These are phyloP conservation scores for Lojkania enalia DNA, from an alignment of 2,329 filamentous ascomycete species.

Conservation along the genomic window DNA sequence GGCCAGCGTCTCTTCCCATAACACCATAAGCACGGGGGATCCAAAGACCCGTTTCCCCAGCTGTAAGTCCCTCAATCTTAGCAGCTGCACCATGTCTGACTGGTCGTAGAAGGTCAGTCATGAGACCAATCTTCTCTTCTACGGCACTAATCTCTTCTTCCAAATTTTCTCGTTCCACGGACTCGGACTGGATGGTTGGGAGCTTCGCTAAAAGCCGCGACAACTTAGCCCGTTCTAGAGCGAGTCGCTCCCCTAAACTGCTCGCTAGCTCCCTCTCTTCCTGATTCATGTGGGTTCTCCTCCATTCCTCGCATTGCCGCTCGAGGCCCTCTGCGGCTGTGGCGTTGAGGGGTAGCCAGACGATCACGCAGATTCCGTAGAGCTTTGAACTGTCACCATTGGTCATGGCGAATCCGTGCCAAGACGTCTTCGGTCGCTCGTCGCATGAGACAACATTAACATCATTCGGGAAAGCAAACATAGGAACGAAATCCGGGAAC, in stretches of 20 bases:
- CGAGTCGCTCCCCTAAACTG: conserved; percentile 85
- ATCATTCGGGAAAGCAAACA: conserved; percentile 99
- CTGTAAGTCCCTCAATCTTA: conserved; percentile 94
- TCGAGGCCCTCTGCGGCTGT: conserved; percentile 83
- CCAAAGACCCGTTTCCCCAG: conserved; percentile 94
- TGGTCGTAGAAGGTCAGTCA: conserved; percentile 93
- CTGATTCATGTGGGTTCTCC: conserved; percentile 74
- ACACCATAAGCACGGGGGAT: conserved; percentile 92
- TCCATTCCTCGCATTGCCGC: conserved; percentile 59
- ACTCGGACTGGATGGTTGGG: conserved; percentile 68
- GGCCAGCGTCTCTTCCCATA: conserved; percentile 77
- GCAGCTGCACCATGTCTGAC: conserved; percentile 92
- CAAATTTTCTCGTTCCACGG: conserved; percentile 75
- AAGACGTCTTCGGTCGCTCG: conserved; percentile 90
- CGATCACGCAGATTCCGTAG: conserved; percentile 86
- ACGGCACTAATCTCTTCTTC: conserved; percentile 95
- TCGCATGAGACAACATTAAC: conserved; percentile 96
- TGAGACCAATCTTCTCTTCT: conserved; percentile 94
- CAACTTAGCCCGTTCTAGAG: conserved; percentile 83
- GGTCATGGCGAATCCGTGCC: conserved; percentile 99
- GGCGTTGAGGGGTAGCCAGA: conserved; percentile 87
- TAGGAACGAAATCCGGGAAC: conserved; percentile 96
- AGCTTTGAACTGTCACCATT: conserved; percentile 88
- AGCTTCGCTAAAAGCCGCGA: conserved; percentile 85
- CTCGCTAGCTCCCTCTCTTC: conserved; percentile 90